Conservation (phyloP, 768 basidiomycete genomes). For the Boletus edulis region DNA sequence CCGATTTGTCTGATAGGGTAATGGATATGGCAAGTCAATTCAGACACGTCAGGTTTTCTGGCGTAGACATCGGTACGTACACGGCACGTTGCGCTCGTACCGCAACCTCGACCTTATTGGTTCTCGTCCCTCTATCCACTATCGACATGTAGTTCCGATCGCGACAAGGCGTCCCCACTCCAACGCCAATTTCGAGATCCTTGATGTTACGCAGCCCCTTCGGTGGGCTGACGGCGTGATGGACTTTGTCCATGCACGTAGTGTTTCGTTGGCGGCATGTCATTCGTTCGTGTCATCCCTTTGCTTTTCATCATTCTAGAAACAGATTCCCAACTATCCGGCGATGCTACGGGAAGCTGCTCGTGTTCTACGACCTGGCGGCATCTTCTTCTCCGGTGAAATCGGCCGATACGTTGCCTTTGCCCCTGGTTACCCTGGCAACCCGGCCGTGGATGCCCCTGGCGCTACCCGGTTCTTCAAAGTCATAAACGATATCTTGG, state of each 20-base stretch:
- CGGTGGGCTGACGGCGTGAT: conserved; percentile 54
- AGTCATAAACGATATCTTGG: conserved; percentile 42
- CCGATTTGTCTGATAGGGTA: conserved; percentile 46
- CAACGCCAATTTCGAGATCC: conserved; percentile 67
- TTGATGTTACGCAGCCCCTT: conserved; percentile 53
- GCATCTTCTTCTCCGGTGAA: conserved; percentile 67
- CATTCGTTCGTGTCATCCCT: neutral
- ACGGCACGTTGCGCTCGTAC: conserved; percentile 8
- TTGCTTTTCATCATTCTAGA: conserved; percentile 15
- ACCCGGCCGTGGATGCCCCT: conserved; percentile 23
- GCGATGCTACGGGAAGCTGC: conserved; percentile 53
- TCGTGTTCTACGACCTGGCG: conserved; percentile 68
- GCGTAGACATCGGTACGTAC: conserved; percentile 71
- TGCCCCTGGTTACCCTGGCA: conserved; percentile 32
- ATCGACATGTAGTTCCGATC: conserved; percentile 57
- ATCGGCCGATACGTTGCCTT: conserved; percentile 46
- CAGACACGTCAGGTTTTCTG: conserved; percentile 62
- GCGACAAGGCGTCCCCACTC: conserved; percentile 56
- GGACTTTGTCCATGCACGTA: conserved; percentile 68
- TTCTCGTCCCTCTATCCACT: neutral
- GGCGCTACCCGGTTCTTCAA: conserved; percentile 32
- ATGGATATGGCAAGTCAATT: conserved; percentile 71
- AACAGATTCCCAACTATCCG: conserved; percentile 55
- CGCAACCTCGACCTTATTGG: conserved; percentile 12
- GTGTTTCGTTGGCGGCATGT: conserved; percentile 59